Conservation (phyloP, 2,329 filamentous ascomycete genomes). For the Alternaria sp. region DNA sequence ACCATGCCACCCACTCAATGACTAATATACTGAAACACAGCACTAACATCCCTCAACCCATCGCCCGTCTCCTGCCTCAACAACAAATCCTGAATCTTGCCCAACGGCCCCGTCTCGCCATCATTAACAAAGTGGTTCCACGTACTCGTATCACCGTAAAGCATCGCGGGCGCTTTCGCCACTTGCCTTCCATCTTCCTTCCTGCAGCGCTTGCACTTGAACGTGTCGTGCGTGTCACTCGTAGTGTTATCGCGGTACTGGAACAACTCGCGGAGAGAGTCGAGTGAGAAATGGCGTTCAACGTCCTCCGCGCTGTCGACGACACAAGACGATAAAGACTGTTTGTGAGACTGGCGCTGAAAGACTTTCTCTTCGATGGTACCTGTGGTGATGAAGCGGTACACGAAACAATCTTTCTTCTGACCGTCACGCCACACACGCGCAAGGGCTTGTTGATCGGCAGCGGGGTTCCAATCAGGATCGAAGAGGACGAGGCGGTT, state of each 20-base stretch:
- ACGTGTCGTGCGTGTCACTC: slow-evolving; percentile 96
- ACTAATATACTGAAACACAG: slow-evolving; percentile 98
- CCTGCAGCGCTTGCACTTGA: slow-evolving; percentile 94
- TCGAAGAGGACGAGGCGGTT: slow-evolving; percentile 96
- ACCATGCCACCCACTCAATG: slow-evolving; percentile 60
- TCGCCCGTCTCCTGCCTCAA: slow-evolving; percentile 83
- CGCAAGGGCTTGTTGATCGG: slow-evolving; percentile 94
- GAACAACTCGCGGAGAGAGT: slow-evolving; percentile 90
- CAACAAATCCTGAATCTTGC: slow-evolving; percentile 87
- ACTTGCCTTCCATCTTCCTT: slow-evolving; percentile 82
- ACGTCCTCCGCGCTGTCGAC: slow-evolving; percentile 97
- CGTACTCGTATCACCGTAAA: slow-evolving; percentile 98
- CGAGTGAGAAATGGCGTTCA: slow-evolving; percentile 92
- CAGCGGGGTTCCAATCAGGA: slow-evolving; percentile 93
- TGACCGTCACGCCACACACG: slow-evolving; percentile 99
- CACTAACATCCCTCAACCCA: slow-evolving; percentile 73
- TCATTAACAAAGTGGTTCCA: slow-evolving; percentile 97
- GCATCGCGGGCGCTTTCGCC: slow-evolving; percentile 90
- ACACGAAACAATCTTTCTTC: slow-evolving; percentile 99
- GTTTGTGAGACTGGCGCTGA: slow-evolving; percentile 97
- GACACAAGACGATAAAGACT: slow-evolving; percentile 93
- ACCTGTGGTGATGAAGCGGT: slow-evolving; percentile 97
- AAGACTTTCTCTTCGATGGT: slow-evolving; percentile 99
- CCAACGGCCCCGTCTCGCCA: slow-evolving; percentile 68
- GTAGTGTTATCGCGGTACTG: slow-evolving; percentile 84